phyloP scores from a whole-genome alignment of 306 rosid genomes.

The Rubus idaeus region DNA sequence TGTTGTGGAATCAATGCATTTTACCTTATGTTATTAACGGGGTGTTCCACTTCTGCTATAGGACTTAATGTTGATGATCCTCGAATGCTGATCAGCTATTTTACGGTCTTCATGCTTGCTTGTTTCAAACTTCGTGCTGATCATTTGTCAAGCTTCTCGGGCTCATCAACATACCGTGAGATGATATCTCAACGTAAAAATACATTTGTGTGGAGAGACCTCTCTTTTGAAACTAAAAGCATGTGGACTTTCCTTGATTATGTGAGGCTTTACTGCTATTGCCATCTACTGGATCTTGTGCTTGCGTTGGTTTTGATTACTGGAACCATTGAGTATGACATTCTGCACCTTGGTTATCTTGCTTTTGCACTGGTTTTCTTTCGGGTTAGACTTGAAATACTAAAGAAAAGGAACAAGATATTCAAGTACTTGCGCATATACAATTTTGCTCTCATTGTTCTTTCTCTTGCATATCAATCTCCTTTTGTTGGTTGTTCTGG shows the following conservation, averaged over 20 bases:
- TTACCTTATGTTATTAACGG: slow-evolving; percentile 20
- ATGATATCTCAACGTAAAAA: slow-evolving; percentile 77
- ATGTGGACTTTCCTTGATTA: slow-evolving; percentile 99
- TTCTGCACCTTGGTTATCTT: slow-evolving; percentile 96
- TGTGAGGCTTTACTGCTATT: slow-evolving; percentile 89
- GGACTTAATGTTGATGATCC: slow-evolving; percentile 86
- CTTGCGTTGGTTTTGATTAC: slow-evolving; percentile 81
- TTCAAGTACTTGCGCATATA: slow-evolving; percentile 89
- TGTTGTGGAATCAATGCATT: slow-evolving; percentile 24
- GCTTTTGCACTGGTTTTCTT: slow-evolving; percentile 93
- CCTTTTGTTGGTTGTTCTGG: slow-evolving; percentile 84
- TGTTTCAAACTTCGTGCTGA: slow-evolving; percentile 94
- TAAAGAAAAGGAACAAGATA: slow-evolving; percentile 88
- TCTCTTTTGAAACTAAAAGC: slow-evolving; percentile 97
- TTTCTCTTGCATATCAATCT: slow-evolving; percentile 94
- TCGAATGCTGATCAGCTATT: slow-evolving; percentile 78
- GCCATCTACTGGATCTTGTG: slow-evolving; percentile 91
- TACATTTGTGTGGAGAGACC: slow-evolving; percentile 86
- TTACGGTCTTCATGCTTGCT: slow-evolving; percentile 85
- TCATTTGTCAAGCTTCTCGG: slow-evolving; percentile 54
- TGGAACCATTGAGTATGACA: slow-evolving; percentile 96
- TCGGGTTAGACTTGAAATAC: slow-evolving; percentile 88
- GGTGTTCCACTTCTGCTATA: slow-evolving; percentile 33
- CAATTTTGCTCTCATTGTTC: slow-evolving; percentile 75
- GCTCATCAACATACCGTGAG: slow-evolving; percentile 67